Conservation (phyloP, 495 filamentous ascomycete species). For the Hypoxylon crocopeplum region DNA sequence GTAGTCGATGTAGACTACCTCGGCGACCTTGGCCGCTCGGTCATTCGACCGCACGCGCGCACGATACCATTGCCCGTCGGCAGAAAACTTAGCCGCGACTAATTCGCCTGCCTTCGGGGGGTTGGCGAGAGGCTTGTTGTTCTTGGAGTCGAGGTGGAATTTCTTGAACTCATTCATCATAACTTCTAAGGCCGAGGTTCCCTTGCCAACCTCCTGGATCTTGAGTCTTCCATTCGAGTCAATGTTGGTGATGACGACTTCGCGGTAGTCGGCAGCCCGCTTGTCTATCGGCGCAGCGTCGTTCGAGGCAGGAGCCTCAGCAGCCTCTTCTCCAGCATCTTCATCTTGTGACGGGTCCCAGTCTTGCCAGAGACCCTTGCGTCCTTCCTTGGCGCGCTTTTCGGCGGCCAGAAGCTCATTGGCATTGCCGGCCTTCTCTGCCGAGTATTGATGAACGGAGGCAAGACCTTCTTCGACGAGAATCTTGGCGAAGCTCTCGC, state of each 20-base stretch:
- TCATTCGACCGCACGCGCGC: conserved; percentile 91
- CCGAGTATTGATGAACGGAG: conserved; percentile 90
- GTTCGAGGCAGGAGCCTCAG: conserved; percentile 55
- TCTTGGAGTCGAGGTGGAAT: conserved; percentile 80
- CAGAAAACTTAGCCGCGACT: conserved; percentile 86
- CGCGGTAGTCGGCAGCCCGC: conserved; percentile 83
- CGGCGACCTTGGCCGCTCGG: conserved; percentile 82
- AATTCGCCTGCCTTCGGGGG: conserved; percentile 90
- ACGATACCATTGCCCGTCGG: conserved; percentile 93
- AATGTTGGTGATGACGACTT: conserved; percentile 88
- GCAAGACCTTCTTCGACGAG: conserved; percentile 95
- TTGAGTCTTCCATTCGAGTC: conserved; percentile 79
- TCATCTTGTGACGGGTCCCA: conserved; percentile 87
- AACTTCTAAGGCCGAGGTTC: conserved; percentile 79
- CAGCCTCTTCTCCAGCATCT: conserved; percentile 59
- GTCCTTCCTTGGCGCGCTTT: conserved; percentile 81
- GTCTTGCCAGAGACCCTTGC: conserved; percentile 90
- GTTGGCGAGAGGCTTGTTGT: conserved; percentile 71
- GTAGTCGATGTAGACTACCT: conserved; percentile 95
- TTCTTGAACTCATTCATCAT: conserved; percentile 88
- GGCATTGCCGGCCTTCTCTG: conserved; percentile 90
- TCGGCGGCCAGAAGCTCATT: conserved; percentile 88
- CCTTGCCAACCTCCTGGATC: conserved; percentile 83
- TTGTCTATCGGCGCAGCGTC: conserved; percentile 58
- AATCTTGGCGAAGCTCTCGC: conserved; percentile 93